Percentiles rank a stretch among this genome's conserved stretches.
Evolutionary conservation across 805 yeast species (phyloP).

Genomic region (Vanderwaltozyma polyspora): DNA sequence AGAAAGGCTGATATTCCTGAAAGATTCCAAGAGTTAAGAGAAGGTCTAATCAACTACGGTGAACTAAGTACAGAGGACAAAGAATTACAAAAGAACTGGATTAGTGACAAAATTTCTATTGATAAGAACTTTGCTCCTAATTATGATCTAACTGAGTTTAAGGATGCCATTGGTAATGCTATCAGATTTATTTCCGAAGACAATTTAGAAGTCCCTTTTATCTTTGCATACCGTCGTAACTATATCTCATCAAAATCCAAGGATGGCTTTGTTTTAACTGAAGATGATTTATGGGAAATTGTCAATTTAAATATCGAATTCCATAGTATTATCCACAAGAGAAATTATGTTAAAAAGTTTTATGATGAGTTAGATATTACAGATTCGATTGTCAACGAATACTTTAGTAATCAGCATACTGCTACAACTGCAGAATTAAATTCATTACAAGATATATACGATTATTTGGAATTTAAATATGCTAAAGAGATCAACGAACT

Average conservation of each 20-base stretch:
- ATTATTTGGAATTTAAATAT: slow-evolving; percentile 66
- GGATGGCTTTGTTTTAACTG: slow-evolving; percentile 40
- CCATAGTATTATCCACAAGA: slow-evolving; percentile 72
- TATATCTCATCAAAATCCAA: slow-evolving; percentile 41
- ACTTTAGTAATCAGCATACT: slow-evolving; percentile 43
- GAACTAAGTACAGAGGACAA: slow-evolving; percentile 56
- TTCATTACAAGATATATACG: slow-evolving; percentile 64
- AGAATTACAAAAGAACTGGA: slow-evolving; percentile 67
- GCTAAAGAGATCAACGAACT: slow-evolving; percentile 32
- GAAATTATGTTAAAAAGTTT: slow-evolving; percentile 47
- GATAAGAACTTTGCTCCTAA: slow-evolving; percentile 39
- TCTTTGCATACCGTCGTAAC: slow-evolving; percentile 92
- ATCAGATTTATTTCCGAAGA: slow-evolving; percentile 67
- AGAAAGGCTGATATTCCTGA: slow-evolving; percentile 87
- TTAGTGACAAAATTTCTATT: slow-evolving; percentile 47
- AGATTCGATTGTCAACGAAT: slow-evolving; percentile 49
- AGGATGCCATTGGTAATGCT: slow-evolving; percentile 57
- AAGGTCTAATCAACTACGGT: slow-evolving; percentile 53
- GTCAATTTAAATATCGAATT: slow-evolving; percentile 78
- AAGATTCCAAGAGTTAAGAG: slow-evolving; percentile 70
- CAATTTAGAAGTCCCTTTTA: slow-evolving; percentile 82
- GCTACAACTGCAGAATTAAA: slow-evolving; percentile 50
- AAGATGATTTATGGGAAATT: slow-evolving; percentile 88
- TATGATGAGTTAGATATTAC: slow-evolving; percentile 41
- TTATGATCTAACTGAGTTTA: slow-evolving; percentile 42